Conservation (phyloP, 2,329 filamentous ascomycete species). For the Fusarium vanettenii region DNA sequence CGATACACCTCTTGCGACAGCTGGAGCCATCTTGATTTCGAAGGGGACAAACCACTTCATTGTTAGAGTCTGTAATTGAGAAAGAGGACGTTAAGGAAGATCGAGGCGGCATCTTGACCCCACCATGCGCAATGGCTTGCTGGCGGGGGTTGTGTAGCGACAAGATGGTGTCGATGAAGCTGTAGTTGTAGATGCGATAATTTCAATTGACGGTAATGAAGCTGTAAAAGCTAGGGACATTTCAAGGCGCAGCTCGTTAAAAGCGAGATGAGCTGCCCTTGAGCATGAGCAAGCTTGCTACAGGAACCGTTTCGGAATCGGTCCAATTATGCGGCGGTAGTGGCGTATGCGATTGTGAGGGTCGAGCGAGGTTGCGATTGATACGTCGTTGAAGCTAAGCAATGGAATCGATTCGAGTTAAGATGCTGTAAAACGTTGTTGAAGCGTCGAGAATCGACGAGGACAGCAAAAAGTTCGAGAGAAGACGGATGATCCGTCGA, state of each 20-base stretch:
- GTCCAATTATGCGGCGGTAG: conserved; percentile 33
- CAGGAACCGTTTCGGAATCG: conserved; percentile 41
- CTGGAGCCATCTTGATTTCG: conserved; percentile 95
- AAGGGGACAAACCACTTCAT: conserved; percentile 96
- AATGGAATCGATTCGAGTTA: conserved; percentile 10
- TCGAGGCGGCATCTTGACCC: conserved; percentile 87
- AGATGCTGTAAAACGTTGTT: conserved; percentile 12
- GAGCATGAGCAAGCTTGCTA: conserved; percentile 42
- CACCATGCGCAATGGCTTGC: conserved; percentile 60
- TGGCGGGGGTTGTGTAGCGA: conserved; percentile 39
- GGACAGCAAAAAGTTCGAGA: conserved; percentile 17
- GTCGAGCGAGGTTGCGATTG: conserved; percentile 25
- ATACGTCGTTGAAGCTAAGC: conserved; percentile 6
- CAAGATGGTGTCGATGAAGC: conserved; percentile 31
- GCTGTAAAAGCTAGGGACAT: conserved; percentile 38
- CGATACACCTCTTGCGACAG: conserved; percentile 97
- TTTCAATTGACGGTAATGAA: conserved; percentile 48
- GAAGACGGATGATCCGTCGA: conserved; percentile 13
- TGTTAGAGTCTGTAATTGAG: conserved; percentile 90
- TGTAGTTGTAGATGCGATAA: conserved; percentile 23
- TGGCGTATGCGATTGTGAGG: conserved; percentile 37
- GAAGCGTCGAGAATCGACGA: conserved; percentile 15
- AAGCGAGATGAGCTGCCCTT: conserved; percentile 32
- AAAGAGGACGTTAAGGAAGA: conserved; percentile 89
- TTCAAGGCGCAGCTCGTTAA: conserved; percentile 41